Base-by-base conservation (phyloP, 805 yeast genomes). In the Schwanniomyces occidentalis region DNA sequence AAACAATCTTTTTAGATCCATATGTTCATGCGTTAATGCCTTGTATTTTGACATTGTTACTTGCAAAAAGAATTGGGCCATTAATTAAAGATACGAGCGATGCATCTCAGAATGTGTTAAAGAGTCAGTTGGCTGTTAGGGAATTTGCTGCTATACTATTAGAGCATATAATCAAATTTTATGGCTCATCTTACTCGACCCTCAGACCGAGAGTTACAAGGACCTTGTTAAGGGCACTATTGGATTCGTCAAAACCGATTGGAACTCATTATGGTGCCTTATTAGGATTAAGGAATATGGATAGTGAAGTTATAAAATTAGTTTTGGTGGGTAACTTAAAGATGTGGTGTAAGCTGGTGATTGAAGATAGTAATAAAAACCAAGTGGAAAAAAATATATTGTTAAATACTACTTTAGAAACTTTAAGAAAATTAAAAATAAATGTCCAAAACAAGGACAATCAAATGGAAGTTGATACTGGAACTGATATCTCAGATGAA, bases 21-120 rank as follows among this genome's bases (percentile, higher is more conserved):
- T 91, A 91, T 53, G 88, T 93, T 29, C 99, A 95, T 64, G 91
- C 96, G 1, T 67, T 93, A 48, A 88, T 93, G 86, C 99, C 99
- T n/a, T 87, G 96, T 41, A 82, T 93, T 21, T 71, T 93, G 46
- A 93, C 99, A 0, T 71, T 91, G 14, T 71, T 93, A 27, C 72
- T 93, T 32, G 97, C 98, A 2, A 89, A 89, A 52, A 78, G 86
- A 41, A 75, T 91, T n/a, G 97, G 97, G 2, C 56, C 70, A 3
- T 61, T 55, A 15, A 38, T 63, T 4, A 69, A 63, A 45, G 69
- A 63, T 21, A 65, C 64, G 24, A 56, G 69, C 27, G 54, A 48
- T 14, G 54, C 55, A 16, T 35, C 54, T 8, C 56, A 64, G 35
- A 57, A 54, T 12, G 35, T 48, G 21, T 49, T 68, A 18, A 59